phyloP scores from a whole-genome alignment of 2,329 filamentous ascomycete species.

The Cladosporium velox region DNA sequence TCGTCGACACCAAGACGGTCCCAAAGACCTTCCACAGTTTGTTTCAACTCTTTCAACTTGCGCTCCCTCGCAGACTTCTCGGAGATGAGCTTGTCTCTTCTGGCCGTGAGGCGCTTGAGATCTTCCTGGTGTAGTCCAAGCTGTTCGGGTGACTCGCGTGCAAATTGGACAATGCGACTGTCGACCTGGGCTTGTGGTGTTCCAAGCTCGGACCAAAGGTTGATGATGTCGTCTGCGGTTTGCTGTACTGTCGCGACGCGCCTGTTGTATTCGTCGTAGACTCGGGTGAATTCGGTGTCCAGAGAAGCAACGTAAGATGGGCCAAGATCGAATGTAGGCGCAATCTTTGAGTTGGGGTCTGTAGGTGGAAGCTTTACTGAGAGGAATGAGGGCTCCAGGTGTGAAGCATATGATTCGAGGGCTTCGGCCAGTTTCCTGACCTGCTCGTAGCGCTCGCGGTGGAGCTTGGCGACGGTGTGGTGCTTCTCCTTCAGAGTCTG shows the following conservation, averaged over 20 bases:
- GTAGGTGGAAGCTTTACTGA: conserved; percentile 83
- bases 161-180: conserved; percentile 79
- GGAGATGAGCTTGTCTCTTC: conserved; percentile 78
- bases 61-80: conserved; percentile 87
- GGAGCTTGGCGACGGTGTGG: conserved; percentile 72
- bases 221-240: conserved; percentile 81
- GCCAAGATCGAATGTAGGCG: conserved; percentile 89
- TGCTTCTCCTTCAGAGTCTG: conserved; percentile 84
- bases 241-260: conserved; percentile 75
- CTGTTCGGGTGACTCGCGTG: conserved; percentile 89
- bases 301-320: conserved; percentile 82
- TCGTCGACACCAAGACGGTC: conserved; percentile 82
- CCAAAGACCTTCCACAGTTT: conserved; percentile 84
- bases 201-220: conserved; percentile 92
- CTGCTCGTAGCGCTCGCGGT: conserved; percentile 91
- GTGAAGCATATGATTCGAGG: conserved; percentile 92
- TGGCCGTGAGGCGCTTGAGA: conserved; percentile 68
- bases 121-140: conserved; percentile 90
- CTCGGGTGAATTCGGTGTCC: conserved; percentile 86
- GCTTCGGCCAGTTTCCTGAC: conserved; percentile 94
- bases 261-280: conserved; percentile 94
- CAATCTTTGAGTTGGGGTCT: conserved; percentile 71
- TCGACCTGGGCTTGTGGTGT: conserved; percentile 94
- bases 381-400: conserved; percentile 87
- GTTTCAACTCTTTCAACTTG: conserved; percentile 72